Conservation (phyloP, 2,329 filamentous ascomycete species). For the Colletotrichum tofieldiae region DNA sequence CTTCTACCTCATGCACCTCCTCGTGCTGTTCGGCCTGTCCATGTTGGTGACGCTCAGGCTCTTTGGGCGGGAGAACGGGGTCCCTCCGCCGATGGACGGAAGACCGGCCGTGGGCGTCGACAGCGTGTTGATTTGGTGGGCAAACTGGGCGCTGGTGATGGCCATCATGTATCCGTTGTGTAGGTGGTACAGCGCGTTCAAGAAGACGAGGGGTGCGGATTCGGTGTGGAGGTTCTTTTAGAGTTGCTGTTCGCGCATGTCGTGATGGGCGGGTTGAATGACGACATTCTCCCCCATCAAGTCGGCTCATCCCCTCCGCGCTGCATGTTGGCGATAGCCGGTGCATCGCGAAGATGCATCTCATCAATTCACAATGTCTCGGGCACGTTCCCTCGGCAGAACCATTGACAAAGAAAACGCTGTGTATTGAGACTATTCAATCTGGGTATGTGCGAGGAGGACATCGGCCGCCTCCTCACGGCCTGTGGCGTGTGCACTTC, state of each 20-base stretch:
- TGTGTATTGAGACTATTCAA: conserved; percentile 16
- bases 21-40: conserved; percentile 51
- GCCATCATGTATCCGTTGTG: conserved; percentile 60
- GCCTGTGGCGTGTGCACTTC: neutral
- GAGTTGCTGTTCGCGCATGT: conserved; percentile 1
- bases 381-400: too few species aligned
- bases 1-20: conserved; percentile 60
- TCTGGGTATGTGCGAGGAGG: conserved; percentile 4
- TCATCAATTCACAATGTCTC: neutral
- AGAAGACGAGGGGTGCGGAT: conserved; percentile 57
- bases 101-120: conserved; percentile 52
- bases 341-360: neutral
- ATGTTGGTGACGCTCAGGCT: conserved; percentile 45
- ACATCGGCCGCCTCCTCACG: neutral
- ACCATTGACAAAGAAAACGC: conserved; percentile 13
- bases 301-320: neutral
- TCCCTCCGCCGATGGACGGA: conserved; percentile 48
- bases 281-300: conserved; percentile 13
- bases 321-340: neutral
- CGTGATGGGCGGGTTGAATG: conserved; percentile 16
- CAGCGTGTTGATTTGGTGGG: conserved; percentile 56
- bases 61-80: conserved; percentile 55
- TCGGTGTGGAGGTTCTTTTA: conserved; percentile 65
- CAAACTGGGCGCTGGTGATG: conserved; percentile 54
- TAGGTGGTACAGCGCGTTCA: conserved; percentile 60